These are phyloP conservation scores for Claviceps pazoutovae DNA, from an alignment of 2,329 filamentous ascomycete genomes.

Conservation along the genomic window DNA sequence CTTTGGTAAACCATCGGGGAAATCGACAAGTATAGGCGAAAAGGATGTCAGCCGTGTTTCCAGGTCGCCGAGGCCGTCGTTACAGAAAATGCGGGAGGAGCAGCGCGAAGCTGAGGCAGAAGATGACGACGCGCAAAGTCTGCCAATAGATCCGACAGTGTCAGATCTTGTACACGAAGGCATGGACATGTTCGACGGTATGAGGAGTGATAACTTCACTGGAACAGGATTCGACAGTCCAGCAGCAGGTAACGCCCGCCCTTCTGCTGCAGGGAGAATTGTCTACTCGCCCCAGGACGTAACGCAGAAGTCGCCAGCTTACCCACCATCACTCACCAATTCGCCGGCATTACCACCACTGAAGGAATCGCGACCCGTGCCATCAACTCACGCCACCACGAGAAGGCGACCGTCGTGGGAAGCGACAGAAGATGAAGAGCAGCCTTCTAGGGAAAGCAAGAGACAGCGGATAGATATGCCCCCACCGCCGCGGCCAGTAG, in stretches of 20 bases:
- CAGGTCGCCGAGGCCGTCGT: constrained; percentile 2
- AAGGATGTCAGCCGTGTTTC: constrained; percentile 15
- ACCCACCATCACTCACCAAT: not conserved
- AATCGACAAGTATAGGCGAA: constrained; percentile 1
- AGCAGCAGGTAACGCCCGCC: constrained; percentile 5
- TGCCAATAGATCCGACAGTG: constrained; percentile 8
- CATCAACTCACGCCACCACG: not conserved
- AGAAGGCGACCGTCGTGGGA: constrained; percentile 2
- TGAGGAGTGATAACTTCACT: constrained; percentile 11
- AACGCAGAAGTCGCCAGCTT: not conserved
- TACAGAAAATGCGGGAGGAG: not conserved
- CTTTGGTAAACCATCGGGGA: constrained; percentile 23
- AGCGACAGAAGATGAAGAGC: constrained; percentile 10
- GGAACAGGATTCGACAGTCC: constrained; percentile 1
- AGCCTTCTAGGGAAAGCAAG: constrained; percentile 12
- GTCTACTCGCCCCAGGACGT: constrained; percentile 5
- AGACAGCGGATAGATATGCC: constrained; percentile 12
- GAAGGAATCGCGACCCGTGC: not conserved
- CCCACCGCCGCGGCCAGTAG: constrained; percentile 13
- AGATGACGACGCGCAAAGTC: constrained; percentile 8
- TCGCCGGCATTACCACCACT: not conserved
- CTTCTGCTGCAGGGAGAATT: not conserved
- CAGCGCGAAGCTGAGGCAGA: constrained; percentile 13
- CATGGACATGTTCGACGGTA: constrained; percentile 25
- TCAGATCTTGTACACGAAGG: constrained; percentile 26